phyloP scores from a whole-genome alignment of 163 green algal genomes.

The Volvox carteri region DNA sequence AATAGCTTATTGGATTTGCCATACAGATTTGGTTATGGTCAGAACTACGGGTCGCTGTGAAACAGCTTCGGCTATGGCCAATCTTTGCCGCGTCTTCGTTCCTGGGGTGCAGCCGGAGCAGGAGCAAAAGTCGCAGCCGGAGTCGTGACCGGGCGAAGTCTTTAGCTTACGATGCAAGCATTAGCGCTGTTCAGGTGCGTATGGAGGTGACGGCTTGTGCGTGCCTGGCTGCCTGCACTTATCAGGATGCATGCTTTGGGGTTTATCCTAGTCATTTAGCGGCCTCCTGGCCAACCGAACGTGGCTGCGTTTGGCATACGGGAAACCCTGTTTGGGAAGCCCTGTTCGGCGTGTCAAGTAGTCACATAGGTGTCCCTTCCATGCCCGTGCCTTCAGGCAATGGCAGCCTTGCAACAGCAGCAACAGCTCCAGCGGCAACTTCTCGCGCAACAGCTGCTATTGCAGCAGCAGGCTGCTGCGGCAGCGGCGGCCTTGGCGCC shows the following conservation, averaged over 20 bases:
- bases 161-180: constrained; percentile 41
- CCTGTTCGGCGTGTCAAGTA: no score
- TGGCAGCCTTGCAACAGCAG: constrained; percentile 57
- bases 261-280: no score
- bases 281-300: no score
- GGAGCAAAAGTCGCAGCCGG: constrained; percentile 43
- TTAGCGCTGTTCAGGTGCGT: constrained; percentile 54
- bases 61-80: no score
- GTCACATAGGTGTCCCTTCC: no score
- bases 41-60: neutral
- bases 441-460: constrained; percentile 34
- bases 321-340: no score
- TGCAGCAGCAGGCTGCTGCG: constrained; percentile 55
- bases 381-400: constrained; percentile 43
- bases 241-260: no score
- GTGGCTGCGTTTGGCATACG: no score
- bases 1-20: neutral
- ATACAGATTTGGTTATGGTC: neutral
- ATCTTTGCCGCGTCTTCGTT: no score
- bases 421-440: constrained; percentile 59
- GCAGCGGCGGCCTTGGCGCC: constrained; percentile 25
- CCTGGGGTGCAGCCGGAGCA: neutral
- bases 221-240: no score
- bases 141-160: constrained; percentile 42
- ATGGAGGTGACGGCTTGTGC: no score